A percentile compares a stretch with the other conserved stretches of the same genome.
Evolutionary conservation across 2,329 filamentous ascomycete genomes (phyloP).

Genomic region (Monosporascus ibericus): DNA sequence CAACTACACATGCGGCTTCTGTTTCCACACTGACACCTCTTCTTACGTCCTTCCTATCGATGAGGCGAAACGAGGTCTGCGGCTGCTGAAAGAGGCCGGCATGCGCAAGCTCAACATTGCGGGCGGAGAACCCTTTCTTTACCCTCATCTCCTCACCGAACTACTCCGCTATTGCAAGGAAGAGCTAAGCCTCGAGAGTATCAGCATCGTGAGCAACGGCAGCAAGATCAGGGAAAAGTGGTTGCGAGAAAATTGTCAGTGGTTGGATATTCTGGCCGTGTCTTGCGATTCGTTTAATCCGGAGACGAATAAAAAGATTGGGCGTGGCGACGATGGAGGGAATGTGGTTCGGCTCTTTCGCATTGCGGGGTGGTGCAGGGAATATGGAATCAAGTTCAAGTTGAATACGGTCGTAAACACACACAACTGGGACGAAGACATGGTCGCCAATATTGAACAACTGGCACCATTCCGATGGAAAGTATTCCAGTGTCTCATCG

Average conservation of each 20-base stretch:
- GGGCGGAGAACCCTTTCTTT: constrained; percentile 49
- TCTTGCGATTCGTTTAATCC: constrained; percentile 49
- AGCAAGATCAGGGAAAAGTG: constrained; percentile 38
- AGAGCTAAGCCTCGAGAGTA: constrained; percentile 40
- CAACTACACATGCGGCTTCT: constrained; percentile 46
- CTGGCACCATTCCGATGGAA: constrained; percentile 49
- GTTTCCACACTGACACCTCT: constrained; percentile 49
- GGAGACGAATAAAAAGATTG: constrained; percentile 43
- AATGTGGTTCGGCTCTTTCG: constrained; percentile 38
- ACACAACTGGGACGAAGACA: constrained; percentile 44
- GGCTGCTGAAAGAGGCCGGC: constrained; percentile 40
- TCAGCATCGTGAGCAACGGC: constrained; percentile 50
- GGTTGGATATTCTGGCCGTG: constrained; percentile 48
- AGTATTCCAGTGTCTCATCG: constrained; percentile 47
- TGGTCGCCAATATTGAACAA: constrained; percentile 31
- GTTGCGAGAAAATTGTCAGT: constrained; percentile 33
- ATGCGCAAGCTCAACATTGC: constrained; percentile 53
- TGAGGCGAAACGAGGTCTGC: constrained; percentile 38
- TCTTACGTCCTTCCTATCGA: constrained; percentile 35
- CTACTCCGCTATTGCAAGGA: constrained; percentile 43
- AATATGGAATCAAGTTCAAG: constrained; percentile 48
- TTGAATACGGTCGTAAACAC: constrained; percentile 48
- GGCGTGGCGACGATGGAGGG: constrained; percentile 38
- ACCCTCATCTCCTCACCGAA: constrained; percentile 35
- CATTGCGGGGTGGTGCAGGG: constrained; percentile 38